Conservation (phyloP, 768 basidiomycete genomes). For the Phylloporus arenicola region DNA sequence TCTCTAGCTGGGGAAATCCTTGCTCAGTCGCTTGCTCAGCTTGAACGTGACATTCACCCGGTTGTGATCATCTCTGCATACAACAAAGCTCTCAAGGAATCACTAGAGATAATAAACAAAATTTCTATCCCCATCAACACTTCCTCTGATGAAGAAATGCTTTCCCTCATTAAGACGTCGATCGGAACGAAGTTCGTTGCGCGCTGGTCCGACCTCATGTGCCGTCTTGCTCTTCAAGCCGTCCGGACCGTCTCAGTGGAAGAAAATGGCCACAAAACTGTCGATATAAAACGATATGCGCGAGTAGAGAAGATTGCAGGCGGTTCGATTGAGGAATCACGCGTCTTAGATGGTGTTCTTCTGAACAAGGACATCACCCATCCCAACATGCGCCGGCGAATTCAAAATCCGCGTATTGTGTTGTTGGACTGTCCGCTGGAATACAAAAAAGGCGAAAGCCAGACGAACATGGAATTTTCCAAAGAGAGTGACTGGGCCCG, state of each 20-base stretch:
- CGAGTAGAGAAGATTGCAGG: conserved; percentile 97
- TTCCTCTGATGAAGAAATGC: conserved; percentile 83
- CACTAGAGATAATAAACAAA: conserved; percentile 79
- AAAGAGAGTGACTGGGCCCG: conserved; percentile 92
- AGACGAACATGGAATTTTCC: conserved; percentile 97
- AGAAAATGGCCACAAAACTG: conserved; percentile 72
- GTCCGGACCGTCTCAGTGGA: conserved; percentile 84
- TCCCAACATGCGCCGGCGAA: conserved; percentile 91
- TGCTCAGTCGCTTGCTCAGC: conserved; percentile 86
- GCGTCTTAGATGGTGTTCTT: conserved; percentile 88
- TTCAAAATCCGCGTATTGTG: conserved; percentile 83
- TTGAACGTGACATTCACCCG: conserved; percentile 96
- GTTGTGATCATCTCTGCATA: conserved; percentile 98
- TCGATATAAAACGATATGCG: conserved; percentile 98
- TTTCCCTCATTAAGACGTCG: conserved; percentile 94
- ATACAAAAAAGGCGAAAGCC: conserved; percentile 98
- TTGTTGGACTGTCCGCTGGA: conserved; percentile 92
- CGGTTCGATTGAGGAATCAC: conserved; percentile 91
- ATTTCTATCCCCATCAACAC: conserved; percentile 91
- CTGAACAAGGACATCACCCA: conserved; percentile 99
- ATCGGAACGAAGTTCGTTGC: conserved; percentile 98
- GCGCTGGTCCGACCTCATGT: conserved; percentile 98
- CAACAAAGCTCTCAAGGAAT: conserved; percentile 91
- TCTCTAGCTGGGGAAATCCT: conserved; percentile 87
- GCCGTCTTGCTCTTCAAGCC: conserved; percentile 86